A percentile compares a stretch with the other conserved stretches of the same genome.
Conservation (phyloP, 1,284 basidiomycete species). For the Laetiporus sulphureus region DNA sequence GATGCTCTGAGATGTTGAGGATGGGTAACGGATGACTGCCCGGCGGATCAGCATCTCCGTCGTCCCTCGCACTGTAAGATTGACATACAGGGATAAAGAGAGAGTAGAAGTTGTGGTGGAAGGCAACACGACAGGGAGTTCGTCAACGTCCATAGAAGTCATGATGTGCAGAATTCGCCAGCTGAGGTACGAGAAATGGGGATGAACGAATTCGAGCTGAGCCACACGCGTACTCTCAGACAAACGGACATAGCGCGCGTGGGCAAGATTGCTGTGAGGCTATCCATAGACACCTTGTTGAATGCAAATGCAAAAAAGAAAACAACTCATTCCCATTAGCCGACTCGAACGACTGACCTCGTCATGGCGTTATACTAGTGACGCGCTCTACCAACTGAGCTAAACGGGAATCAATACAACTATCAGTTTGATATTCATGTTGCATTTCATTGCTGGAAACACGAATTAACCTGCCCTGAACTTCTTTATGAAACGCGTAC, state of each 20-base stretch:
- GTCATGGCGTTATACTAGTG: conserved; percentile 42
- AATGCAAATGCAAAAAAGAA: no score
- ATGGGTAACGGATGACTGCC: conserved; percentile 91
- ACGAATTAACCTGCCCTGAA: conserved; percentile 28
- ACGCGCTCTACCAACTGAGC: conserved; percentile 57
- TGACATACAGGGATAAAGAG: conserved; percentile 62
- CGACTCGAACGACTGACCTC: conserved; percentile 48
- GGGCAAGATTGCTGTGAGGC: no score
- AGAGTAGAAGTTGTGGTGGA: conserved; percentile 63
- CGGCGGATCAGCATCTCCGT: conserved; percentile 8
- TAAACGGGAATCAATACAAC: conserved; percentile 27
- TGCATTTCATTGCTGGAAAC: conserved; percentile 9
- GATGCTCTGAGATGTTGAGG: conserved; percentile 94
- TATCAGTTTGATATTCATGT: background rate
- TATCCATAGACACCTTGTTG: no score
- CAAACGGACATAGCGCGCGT: no score
- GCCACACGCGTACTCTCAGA: no score
- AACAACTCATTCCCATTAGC: conserved; percentile 35
- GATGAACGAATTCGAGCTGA: no score
- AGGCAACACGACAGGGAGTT: conserved; percentile 63
- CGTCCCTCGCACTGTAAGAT: background rate
- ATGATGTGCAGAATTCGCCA: conserved; percentile 38
- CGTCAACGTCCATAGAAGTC: conserved; percentile 74
- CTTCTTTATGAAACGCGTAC: conserved; percentile 12
- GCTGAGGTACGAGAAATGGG: no score